Evolutionary conservation across 73 alveolate species (phyloP).

Genomic region (Urostyla sp.): DNA sequence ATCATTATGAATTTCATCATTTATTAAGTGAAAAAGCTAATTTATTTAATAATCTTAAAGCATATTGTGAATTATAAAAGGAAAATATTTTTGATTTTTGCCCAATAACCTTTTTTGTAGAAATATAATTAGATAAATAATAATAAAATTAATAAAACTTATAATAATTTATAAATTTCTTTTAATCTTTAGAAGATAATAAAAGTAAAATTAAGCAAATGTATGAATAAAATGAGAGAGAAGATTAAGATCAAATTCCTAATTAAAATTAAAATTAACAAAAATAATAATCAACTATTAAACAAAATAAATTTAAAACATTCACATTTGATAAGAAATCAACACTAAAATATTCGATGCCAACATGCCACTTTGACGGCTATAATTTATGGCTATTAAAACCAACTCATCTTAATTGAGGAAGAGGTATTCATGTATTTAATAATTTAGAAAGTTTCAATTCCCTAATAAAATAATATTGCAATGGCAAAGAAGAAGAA

Average conservation of each 20-base stretch:
- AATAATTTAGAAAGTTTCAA: constrained; percentile 58
- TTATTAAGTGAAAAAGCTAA: constrained; percentile 43
- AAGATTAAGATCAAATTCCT: neutral
- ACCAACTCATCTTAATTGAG: constrained; percentile 85
- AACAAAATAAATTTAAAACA: constrained; percentile 28
- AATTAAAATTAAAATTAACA: constrained; percentile 16
- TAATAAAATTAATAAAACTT: neutral
- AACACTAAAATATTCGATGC: constrained; percentile 14
- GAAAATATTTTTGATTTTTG: constrained; percentile 53
- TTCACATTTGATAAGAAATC: constrained; percentile 51
- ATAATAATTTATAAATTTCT: constrained; percentile 33
- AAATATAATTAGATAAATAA: constrained; percentile 9
- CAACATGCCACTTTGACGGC: constrained; percentile 60
- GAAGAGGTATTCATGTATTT: constrained; percentile 89
- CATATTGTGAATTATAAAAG: constrained; percentile 15
- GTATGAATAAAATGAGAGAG: neutral
- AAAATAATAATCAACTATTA: neutral
- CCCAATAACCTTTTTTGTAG: constrained; percentile 59
- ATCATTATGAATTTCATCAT: constrained; percentile 54
- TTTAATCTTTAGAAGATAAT: constrained; percentile 46
- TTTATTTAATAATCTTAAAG: constrained; percentile 15
- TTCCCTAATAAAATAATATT: constrained; percentile 58
- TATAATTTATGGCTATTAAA: constrained; percentile 72
- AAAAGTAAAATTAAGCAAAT: constrained; percentile 24
- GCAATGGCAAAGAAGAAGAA: constrained; percentile 67